phyloP scores from a whole-genome alignment of 805 yeast species.

The Ogataea parapolymorpha region DNA sequence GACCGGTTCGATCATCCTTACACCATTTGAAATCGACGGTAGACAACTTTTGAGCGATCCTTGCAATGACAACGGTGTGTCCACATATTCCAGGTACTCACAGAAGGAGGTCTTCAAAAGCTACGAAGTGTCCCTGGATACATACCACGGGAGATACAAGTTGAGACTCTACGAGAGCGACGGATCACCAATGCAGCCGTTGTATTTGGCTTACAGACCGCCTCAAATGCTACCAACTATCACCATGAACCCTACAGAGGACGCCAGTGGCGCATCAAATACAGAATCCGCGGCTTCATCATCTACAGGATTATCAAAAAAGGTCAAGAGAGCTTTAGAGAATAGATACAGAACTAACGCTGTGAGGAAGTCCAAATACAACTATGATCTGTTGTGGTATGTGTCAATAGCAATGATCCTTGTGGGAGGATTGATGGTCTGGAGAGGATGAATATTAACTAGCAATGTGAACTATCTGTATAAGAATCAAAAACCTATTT shows the following conservation, averaged over 20 bases:
- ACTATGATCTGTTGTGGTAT: slow-evolving; percentile 58
- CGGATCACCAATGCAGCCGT: slow-evolving; percentile 79
- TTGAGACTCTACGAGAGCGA: slow-evolving; percentile 72
- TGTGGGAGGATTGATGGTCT: slow-evolving; percentile 30
- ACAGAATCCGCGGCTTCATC: slow-evolving; percentile 33
- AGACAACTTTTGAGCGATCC: slow-evolving; percentile 89
- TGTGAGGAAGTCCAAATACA: slow-evolving; percentile 36
- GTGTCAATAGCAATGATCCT: slow-evolving; percentile 40
- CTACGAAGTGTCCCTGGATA: slow-evolving; percentile 61
- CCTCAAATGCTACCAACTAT: slow-evolving; percentile 94
- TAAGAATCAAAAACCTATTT: slow-evolving; percentile 34
- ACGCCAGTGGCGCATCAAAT: slow-evolving; percentile 25
- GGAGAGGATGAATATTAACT: slow-evolving; percentile 15
- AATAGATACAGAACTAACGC: slow-evolving; percentile 81
- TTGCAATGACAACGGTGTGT: slow-evolving; percentile 59
- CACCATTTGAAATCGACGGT: slow-evolving; percentile 85
- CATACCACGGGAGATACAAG: slow-evolving; percentile 79
- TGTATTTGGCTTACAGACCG: slow-evolving; percentile 89
- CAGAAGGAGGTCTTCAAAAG: slow-evolving; percentile 60
- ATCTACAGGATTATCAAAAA: slow-evolving; percentile 32
- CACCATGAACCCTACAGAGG: slow-evolving; percentile 80
- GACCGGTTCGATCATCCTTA: slow-evolving; percentile 66
- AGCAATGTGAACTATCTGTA: slow-evolving; percentile 6
- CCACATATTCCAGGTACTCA: slow-evolving; percentile 67
- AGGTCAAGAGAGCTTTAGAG: slow-evolving; percentile 71